Evolutionary conservation across 2,329 filamentous ascomycete species (phyloP), one percentile per base, ranked within the genome.

Genomic region (Penicillium sp.): DNA sequence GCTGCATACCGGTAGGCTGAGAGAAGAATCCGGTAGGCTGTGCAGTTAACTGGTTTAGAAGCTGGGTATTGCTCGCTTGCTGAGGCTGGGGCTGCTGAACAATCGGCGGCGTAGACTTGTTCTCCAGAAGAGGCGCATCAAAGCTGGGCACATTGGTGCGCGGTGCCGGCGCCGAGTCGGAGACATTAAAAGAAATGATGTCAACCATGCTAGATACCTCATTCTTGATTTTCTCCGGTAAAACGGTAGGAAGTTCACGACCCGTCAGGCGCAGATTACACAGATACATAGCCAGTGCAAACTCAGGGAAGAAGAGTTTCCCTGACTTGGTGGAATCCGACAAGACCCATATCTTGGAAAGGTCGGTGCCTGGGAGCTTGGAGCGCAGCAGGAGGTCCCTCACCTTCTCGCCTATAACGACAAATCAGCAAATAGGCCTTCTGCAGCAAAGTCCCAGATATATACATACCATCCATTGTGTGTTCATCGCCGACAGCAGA

Each of bases 201-300:
- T 98, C 93, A 32, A 98, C 93, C 90, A 98, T 97, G 70, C 93
- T 95, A 3, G 91, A 97, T 14, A 98, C 93, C 69, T 98, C 93
- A 61, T 98, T 98, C 73, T 84, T 86, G 55, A 98, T 84, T 49
- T 82, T 85, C 26, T 96, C 89, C 0, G 93, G 93, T 8, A 98
- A 76, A 5, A 65, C 69, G 1, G 77, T 64, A 0, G 93, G 93
- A 20, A 98, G 70, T 0, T 84, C 76, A 69, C 95, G 95, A 49
- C 89, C 89, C 0, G 88, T 93, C 48, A 97, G 76, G 67, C 86
- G 93, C 57, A 98, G 66, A 64, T 97, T 98, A 76, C 93, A 98
- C 26, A 98, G 81, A 61, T 98, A 98, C 93, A 98, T 97, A 52
- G 93, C 88, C 47, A 98, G 77, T 6, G 93, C 93, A 57, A 98